These are phyloP conservation scores for Panaeolus papilionaceus DNA, from an alignment of 768 basidiomycete genomes.

Conservation along the genomic window DNA sequence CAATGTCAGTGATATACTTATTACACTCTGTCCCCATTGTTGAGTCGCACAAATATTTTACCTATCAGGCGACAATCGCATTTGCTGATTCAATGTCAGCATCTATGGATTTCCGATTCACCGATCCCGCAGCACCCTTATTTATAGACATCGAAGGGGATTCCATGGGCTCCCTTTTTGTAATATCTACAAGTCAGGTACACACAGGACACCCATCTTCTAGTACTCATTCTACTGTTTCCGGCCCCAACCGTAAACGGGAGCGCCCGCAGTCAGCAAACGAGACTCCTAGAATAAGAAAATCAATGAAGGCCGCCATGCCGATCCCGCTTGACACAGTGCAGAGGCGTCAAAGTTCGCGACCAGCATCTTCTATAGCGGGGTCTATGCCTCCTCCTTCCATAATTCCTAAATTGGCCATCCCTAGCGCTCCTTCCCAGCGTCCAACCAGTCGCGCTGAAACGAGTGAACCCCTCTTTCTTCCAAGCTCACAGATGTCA, in stretches of 20 bases:
- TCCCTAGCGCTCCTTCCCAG: conserved; percentile 4
- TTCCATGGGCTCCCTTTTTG: conserved; percentile 68
- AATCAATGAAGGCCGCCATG: conserved; percentile 59
- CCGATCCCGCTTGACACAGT: conserved; percentile 27
- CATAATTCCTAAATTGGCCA: conserved; percentile 20
- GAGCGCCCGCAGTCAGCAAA: conserved; percentile 46
- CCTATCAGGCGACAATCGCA: conserved; percentile 76
- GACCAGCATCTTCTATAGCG: conserved; percentile 32
- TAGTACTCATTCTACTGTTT: conserved; percentile 30
- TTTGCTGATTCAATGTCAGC: conserved; percentile 77
- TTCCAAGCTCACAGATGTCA: conserved; percentile 67
- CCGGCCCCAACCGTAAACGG: conserved; percentile 43
- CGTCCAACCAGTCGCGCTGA: conserved; percentile 19
- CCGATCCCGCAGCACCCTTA: conserved; percentile 74
- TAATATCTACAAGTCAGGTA: conserved; percentile 77
- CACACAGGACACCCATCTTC: conserved; percentile 41
- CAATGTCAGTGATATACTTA: conserved; percentile 53
- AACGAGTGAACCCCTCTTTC: conserved; percentile 47
- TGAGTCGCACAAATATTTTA: background rate
- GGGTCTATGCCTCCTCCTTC: conserved; percentile 50
- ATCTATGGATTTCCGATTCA: conserved; percentile 75
- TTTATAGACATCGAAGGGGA: conserved; percentile 80
- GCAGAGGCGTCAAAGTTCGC: conserved; percentile 25
- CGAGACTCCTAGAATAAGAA: conserved; percentile 53
- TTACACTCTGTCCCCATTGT: background rate